Conservation (phyloP, 2,329 filamentous ascomycete genomes). For the Grosmannia penicillata region DNA sequence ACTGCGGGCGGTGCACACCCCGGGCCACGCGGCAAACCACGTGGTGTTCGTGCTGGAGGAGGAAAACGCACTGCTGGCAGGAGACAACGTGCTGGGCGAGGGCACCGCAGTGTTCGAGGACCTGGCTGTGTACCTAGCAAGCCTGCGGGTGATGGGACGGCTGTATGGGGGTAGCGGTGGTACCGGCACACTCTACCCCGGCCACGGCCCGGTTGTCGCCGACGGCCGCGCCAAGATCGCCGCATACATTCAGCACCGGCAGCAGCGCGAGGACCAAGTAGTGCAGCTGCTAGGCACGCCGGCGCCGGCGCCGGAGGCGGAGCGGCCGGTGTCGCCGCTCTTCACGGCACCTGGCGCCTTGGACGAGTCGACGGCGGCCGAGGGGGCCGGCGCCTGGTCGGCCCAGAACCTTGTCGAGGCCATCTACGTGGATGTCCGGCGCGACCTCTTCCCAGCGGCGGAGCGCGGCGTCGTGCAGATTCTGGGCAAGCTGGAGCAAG, state of each 20-base stretch:
- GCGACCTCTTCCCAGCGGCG: constrained; percentile 61
- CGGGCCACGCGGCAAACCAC: constrained; percentile 59
- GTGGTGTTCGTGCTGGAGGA: constrained; percentile 47
- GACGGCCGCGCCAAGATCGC: constrained; percentile 56
- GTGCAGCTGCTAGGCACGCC: constrained; percentile 42
- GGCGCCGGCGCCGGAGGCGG: no score
- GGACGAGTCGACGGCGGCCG: neutral
- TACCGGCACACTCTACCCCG: constrained; percentile 65
- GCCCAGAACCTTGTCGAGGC: constrained; percentile 74
- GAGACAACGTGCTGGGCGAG: constrained; percentile 61
- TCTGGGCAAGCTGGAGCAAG: constrained; percentile 59
- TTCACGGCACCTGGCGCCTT: neutral
- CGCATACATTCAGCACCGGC: constrained; percentile 74
- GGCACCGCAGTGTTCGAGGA: constrained; percentile 63
- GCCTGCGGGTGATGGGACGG: constrained; percentile 42
- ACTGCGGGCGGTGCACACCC: constrained; percentile 46
- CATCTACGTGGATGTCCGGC: constrained; percentile 70
- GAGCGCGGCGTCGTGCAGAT: constrained; percentile 65
- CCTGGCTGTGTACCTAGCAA: constrained; percentile 43
- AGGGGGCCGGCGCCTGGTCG: constrained; percentile 33
- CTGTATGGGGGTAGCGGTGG: constrained; percentile 47
- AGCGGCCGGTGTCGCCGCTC: no score
- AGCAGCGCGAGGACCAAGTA: constrained; percentile 66
- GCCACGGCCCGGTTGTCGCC: constrained; percentile 67
- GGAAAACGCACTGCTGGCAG: constrained; percentile 56